These are phyloP conservation scores for Danielia oregonensis DNA, from an alignment of 805 yeast species.

Conservation along the genomic window DNA sequence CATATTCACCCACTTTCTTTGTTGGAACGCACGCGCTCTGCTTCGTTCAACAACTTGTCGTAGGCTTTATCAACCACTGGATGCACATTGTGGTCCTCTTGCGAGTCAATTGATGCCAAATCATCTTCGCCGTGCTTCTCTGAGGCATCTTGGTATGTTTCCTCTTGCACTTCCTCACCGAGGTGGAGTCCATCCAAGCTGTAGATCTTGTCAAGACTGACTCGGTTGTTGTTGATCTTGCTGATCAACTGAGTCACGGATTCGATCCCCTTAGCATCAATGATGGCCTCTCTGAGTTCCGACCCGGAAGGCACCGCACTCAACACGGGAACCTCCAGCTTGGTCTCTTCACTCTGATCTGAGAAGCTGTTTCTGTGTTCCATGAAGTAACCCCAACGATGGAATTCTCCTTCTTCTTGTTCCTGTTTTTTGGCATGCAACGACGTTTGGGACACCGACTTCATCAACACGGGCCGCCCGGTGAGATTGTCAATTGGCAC, in stretches of 20 bases:
- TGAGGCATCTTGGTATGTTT: constrained; percentile 5
- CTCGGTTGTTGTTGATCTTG: constrained; percentile 55
- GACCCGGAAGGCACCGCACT: constrained; percentile 51
- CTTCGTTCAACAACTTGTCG: constrained; percentile 66
- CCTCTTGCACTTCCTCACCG: background rate
- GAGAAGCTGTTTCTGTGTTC: constrained; percentile 49
- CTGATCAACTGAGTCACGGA: constrained; percentile 64
- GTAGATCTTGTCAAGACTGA: constrained; percentile 50
- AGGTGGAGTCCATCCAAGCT: constrained; percentile 11
- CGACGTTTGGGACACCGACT: constrained; percentile 62
- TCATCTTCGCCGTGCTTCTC: constrained; percentile 15
- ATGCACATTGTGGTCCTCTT: constrained; percentile 21
- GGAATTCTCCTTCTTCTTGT: constrained; percentile 89
- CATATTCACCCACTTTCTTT: constrained; percentile 9
- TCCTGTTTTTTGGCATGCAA: constrained; percentile 73
- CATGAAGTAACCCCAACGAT: constrained; percentile 78
- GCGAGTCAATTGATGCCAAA: constrained; percentile 27
- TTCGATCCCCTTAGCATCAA: constrained; percentile 72
- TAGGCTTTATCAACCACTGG: constrained; percentile 68
- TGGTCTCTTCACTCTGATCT: constrained; percentile 6
- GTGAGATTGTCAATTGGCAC: constrained; percentile 64
- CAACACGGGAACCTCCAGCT: constrained; percentile 24
- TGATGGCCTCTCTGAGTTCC: constrained; percentile 56
- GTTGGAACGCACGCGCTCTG: constrained; percentile 60
- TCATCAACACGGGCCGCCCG: constrained; percentile 66